These are phyloP conservation scores for Amanita pseudoporphyria DNA, from an alignment of 768 basidiomycete species.

Conservation along the genomic window DNA sequence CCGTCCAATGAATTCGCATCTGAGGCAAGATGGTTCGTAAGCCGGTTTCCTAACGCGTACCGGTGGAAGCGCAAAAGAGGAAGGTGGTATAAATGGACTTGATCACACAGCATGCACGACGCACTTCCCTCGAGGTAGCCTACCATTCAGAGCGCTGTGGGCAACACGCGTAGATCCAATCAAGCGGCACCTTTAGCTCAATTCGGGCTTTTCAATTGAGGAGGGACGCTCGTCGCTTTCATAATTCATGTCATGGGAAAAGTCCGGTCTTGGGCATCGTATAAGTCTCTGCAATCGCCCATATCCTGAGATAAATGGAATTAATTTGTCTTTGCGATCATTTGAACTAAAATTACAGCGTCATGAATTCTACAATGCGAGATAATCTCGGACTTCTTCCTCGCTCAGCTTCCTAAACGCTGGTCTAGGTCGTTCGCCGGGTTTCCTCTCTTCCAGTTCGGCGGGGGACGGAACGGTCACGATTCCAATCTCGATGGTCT, in stretches of 20 bases:
- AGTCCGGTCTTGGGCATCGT: neutral
- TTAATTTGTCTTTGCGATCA: neutral
- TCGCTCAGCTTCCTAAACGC: conserved; percentile 94
- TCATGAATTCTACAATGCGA: conserved; percentile 51
- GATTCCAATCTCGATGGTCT: conserved; percentile 98
- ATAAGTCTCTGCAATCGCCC: neutral
- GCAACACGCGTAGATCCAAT: neutral
- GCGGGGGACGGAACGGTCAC: conserved; percentile 77
- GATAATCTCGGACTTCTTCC: conserved; percentile 95
- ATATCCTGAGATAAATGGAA: neutral
- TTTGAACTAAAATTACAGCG: neutral
- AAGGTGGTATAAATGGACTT: neutral
- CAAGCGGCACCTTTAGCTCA: no score
- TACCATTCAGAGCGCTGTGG: neutral
- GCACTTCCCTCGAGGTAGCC: neutral
- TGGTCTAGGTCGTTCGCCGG: conserved; percentile 66
- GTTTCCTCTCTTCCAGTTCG: conserved; percentile 61
- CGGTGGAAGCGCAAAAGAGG: neutral
- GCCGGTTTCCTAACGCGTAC: neutral
- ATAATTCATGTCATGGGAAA: neutral
- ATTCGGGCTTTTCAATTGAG: no score
- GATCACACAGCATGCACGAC: neutral
- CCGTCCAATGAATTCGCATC: neutral
- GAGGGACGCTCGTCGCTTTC: no score
- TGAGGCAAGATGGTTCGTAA: conserved; percentile 1